phyloP scores from a whole-genome alignment of 2,329 filamentous ascomycete genomes.

The Pseudopithomyces maydicus region DNA sequence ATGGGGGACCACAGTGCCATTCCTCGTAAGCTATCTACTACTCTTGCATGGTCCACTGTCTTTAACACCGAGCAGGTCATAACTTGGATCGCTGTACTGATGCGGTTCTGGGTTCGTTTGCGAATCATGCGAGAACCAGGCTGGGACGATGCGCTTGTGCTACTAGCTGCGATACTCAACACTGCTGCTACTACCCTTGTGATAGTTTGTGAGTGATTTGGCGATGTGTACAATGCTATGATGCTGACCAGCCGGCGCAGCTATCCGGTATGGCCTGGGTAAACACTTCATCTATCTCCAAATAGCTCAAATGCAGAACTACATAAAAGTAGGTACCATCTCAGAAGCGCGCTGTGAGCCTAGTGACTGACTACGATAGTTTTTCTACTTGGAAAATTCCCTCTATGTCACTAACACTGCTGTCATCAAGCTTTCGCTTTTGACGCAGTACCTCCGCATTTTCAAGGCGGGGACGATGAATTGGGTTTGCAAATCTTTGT shows the following conservation, averaged over 20 bases:
- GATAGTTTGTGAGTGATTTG: slow-evolving; percentile 25
- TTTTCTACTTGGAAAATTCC: slow-evolving; percentile 35
- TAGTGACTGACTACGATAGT: slow-evolving; percentile 11
- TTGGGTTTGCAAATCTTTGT: slow-evolving; percentile 29
- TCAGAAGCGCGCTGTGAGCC: slow-evolving; percentile 8
- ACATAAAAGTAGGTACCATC: slow-evolving; percentile 13
- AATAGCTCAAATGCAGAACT: slow-evolving; percentile 13
- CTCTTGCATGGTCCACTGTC: not conserved
- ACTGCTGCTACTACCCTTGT: slow-evolving; percentile 31
- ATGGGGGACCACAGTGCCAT: slow-evolving; percentile 28
- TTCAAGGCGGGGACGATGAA: slow-evolving; percentile 39
- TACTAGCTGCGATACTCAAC: slow-evolving; percentile 28
- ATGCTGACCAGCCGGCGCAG: slow-evolving; percentile 22
- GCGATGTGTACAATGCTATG: not conserved
- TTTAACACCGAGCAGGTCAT: slow-evolving; percentile 27
- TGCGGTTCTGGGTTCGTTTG: slow-evolving; percentile 36
- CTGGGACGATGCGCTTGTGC: slow-evolving; percentile 43
- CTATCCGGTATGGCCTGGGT: slow-evolving; percentile 37
- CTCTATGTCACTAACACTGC: slow-evolving; percentile 37
- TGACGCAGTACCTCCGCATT: slow-evolving; percentile 45
- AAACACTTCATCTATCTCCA: slow-evolving; percentile 37
- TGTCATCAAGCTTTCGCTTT: slow-evolving; percentile 43
- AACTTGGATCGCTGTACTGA: slow-evolving; percentile 31
- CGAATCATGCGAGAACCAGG: slow-evolving; percentile 36
- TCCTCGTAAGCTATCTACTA: slow-evolving; percentile 25